Conservation (phyloP, 73 alveolate genomes). For the Paramecium octaurelia region DNA sequence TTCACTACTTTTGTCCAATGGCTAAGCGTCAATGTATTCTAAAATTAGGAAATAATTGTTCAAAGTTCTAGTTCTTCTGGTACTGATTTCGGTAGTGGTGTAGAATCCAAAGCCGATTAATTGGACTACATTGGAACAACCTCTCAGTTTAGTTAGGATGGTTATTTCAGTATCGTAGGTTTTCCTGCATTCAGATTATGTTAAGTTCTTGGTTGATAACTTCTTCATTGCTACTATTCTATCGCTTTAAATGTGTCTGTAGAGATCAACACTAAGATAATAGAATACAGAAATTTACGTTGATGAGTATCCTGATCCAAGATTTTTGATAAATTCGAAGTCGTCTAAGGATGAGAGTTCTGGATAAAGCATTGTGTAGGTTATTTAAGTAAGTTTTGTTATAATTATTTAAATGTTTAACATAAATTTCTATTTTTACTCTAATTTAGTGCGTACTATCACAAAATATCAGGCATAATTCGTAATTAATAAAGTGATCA, state of each 20-base stretch:
- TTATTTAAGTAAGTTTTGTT: not conserved
- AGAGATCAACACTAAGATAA: slow-evolving; percentile 4
- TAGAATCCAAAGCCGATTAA: not conserved
- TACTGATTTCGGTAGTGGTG: not conserved
- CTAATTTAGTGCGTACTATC: not conserved
- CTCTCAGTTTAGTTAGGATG: not conserved
- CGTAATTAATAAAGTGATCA: not conserved
- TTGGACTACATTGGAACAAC: not conserved
- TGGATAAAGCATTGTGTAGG: not conserved
- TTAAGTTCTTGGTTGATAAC: not conserved
- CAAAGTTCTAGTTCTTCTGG: slow-evolving; percentile 16
- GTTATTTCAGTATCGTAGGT: slow-evolving; percentile 5
- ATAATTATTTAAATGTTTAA: not conserved
- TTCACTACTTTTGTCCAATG: not conserved
- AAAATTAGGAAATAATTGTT: not conserved
- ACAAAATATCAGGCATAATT: not conserved
- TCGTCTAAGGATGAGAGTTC: slow-evolving; percentile 1
- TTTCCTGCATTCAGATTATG: not conserved
- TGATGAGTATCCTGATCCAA: slow-evolving; percentile 4
- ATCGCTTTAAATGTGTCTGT: not conserved
- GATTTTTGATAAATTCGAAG: not conserved
- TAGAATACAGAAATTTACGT: not conserved
- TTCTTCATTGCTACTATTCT: not conserved
- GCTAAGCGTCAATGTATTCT: not conserved
- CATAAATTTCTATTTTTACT: not conserved